These are phyloP conservation scores for Diutina mesorugosa DNA, from an alignment of 1,139 yeast genomes.

Conservation along the genomic window DNA sequence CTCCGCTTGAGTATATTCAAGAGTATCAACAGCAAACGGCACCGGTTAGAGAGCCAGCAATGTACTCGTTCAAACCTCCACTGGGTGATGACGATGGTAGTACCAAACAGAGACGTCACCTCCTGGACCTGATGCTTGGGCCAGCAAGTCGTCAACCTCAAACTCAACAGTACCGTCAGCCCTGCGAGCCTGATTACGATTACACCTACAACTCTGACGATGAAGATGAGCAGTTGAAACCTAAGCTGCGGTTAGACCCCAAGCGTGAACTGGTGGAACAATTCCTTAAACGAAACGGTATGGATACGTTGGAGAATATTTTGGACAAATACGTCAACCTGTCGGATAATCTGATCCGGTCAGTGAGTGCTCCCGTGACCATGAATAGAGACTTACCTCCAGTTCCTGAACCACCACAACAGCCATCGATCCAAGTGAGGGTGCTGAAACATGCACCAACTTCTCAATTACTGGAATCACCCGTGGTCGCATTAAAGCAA, in stretches of 20 bases:
- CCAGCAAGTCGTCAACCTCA: background rate
- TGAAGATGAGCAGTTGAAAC: background rate
- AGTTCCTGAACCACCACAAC: background rate
- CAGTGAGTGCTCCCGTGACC: background rate
- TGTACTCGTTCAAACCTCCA: background rate
- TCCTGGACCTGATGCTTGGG: background rate
- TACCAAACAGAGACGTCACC: background rate
- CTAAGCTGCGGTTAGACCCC: background rate
- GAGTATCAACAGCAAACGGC: background rate
- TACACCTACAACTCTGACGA: background rate
- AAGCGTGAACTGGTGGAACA: background rate
- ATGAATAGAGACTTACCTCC: background rate
- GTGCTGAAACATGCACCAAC: background rate
- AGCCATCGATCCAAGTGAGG: background rate
- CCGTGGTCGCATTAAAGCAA: background rate
- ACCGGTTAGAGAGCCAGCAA: background rate
- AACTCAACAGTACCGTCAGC: background rate
- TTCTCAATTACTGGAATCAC: background rate
- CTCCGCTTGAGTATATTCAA: background rate
- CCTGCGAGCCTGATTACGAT: background rate
- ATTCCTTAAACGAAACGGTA: background rate
- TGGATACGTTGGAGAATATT: background rate
- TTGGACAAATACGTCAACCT: background rate
- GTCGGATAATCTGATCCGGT: background rate
- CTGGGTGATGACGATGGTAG: background rate